These are phyloP conservation scores for Arachnopeziza araneosa DNA, from an alignment of 2,329 filamentous ascomycete genomes.

Conservation along the genomic window DNA sequence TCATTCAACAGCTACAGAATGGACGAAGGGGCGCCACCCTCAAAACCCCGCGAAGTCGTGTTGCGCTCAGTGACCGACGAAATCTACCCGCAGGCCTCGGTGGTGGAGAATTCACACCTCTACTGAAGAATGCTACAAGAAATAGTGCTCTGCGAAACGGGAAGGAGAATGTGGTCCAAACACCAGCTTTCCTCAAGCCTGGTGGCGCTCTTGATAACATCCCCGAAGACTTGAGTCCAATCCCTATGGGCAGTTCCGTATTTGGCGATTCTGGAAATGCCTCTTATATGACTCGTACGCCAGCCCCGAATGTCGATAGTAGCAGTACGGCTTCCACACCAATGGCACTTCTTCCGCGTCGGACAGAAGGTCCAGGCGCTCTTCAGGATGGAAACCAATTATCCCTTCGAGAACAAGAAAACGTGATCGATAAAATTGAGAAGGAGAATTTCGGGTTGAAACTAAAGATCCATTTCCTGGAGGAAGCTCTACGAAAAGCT, in stretches of 20 bases:
- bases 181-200: slow-evolving; percentile 60
- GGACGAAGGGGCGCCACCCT: slow-evolving; percentile 50
- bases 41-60: slow-evolving; percentile 66
- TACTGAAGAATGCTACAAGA: slow-evolving; percentile 75
- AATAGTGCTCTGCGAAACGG: slow-evolving; percentile 63
- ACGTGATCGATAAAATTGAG: slow-evolving; percentile 90
- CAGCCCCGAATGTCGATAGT: slow-evolving; percentile 67
- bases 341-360: slow-evolving; percentile 61
- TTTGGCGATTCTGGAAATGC: slow-evolving; percentile 61
- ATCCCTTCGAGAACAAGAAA: slow-evolving; percentile 90
- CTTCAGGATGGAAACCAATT: slow-evolving; percentile 84
- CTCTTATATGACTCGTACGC: slow-evolving; percentile 61
- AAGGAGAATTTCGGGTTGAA: slow-evolving; percentile 98
- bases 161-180: slow-evolving; percentile 60
- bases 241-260: slow-evolving; percentile 69
- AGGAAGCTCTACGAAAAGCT: slow-evolving; percentile 81
- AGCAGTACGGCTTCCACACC: slow-evolving; percentile 84
- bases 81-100: slow-evolving; percentile 59
- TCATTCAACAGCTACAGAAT: slow-evolving; percentile 70
- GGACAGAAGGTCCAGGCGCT: slow-evolving; percentile 58
- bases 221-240: slow-evolving; percentile 66
- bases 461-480: slow-evolving; percentile 93
- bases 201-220: slow-evolving; percentile 56
- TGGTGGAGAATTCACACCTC: slow-evolving; percentile 83
- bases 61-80: slow-evolving; percentile 63